A percentile compares a stretch with the other conserved stretches of the same genome.
These are phyloP conservation scores for Sambucus nigra DNA, from an alignment of 129 eudicot species.

Conservation along the genomic window DNA sequence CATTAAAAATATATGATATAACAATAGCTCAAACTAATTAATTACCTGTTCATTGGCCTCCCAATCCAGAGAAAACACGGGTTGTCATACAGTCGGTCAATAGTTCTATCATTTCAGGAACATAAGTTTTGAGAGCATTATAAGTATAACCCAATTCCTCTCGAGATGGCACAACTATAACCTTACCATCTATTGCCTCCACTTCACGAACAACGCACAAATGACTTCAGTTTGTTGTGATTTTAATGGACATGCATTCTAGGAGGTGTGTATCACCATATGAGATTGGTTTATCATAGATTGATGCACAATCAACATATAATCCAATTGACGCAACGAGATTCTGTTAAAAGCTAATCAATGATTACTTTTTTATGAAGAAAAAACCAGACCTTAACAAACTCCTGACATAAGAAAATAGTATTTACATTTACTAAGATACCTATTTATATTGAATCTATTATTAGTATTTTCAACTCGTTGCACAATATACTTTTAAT, in stretches of 20 bases:
- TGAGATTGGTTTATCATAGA: slow-evolving; percentile 37
- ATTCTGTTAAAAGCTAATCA: slow-evolving; percentile 29
- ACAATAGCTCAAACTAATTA: not conserved
- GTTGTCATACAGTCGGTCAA: slow-evolving; percentile 47
- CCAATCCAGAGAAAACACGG: slow-evolving; percentile 58
- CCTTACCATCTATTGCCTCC: slow-evolving; percentile 61
- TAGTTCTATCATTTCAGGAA: slow-evolving; percentile 56
- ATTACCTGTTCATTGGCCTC: slow-evolving; percentile 52
- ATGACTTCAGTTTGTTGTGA: slow-evolving; percentile 47
- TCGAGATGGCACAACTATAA: slow-evolving; percentile 38
- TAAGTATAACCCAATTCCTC: slow-evolving; percentile 53
- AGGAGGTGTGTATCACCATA: slow-evolving; percentile 50
- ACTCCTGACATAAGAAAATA: too few relatives aligned
- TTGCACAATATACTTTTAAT: too few relatives aligned
- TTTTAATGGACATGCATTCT: slow-evolving; percentile 62
- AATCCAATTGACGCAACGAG: slow-evolving; percentile 51
- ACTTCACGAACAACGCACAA: slow-evolving; percentile 53
- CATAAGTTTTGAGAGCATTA: slow-evolving; percentile 51
- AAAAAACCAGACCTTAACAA: too few relatives aligned
- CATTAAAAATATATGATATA: too few relatives aligned
- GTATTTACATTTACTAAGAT: too few relatives aligned
- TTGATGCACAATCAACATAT: slow-evolving; percentile 48
- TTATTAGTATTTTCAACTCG: too few relatives aligned
- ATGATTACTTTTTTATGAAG: too few relatives aligned
- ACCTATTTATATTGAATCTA: too few relatives aligned